These are phyloP conservation scores for Ramalina peruviana DNA, from an alignment of 495 filamentous ascomycete species.

Conservation along the genomic window DNA sequence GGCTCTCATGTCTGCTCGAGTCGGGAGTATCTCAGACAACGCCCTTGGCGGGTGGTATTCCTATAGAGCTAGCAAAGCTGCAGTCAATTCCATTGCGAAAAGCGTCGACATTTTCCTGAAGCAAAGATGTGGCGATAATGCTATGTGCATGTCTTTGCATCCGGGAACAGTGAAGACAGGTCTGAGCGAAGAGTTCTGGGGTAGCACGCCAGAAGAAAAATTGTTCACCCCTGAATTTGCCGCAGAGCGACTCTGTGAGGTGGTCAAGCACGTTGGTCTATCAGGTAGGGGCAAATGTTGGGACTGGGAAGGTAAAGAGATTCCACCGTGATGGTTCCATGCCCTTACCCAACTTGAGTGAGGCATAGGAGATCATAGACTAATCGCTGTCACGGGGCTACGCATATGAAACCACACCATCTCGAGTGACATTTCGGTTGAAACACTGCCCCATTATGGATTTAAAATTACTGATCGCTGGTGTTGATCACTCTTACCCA, in stretches of 20 bases:
- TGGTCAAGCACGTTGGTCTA: conserved; percentile 31
- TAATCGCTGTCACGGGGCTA: no score
- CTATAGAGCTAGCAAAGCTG: conserved; percentile 62
- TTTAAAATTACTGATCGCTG: no score
- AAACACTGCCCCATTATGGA: no score
- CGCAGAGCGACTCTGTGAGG: conserved; percentile 42
- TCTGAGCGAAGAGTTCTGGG: conserved; percentile 61
- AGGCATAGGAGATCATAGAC: no score
- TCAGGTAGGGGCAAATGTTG: conserved; percentile 53
- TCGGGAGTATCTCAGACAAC: conserved; percentile 63
- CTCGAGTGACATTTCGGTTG: no score
- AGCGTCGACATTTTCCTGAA: conserved; percentile 58
- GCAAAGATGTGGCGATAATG: conserved; percentile 38
- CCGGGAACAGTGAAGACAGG: conserved; percentile 72
- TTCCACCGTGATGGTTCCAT: conserved; percentile 37
- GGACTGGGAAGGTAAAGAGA: conserved; percentile 65
- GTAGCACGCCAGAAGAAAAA: conserved; percentile 38
- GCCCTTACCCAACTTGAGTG: no score
- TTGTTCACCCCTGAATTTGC: conserved; percentile 49
- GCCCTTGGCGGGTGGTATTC: conserved; percentile 57
- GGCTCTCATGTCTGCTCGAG: conserved; percentile 59
- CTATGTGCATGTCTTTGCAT: conserved; percentile 58
- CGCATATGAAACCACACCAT: no score
- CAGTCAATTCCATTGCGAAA: conserved; percentile 53
- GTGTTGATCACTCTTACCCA: no score